Evolutionary conservation across 2,329 filamentous ascomycete genomes (phyloP).

Genomic region (Sporothrix protearum): DNA sequence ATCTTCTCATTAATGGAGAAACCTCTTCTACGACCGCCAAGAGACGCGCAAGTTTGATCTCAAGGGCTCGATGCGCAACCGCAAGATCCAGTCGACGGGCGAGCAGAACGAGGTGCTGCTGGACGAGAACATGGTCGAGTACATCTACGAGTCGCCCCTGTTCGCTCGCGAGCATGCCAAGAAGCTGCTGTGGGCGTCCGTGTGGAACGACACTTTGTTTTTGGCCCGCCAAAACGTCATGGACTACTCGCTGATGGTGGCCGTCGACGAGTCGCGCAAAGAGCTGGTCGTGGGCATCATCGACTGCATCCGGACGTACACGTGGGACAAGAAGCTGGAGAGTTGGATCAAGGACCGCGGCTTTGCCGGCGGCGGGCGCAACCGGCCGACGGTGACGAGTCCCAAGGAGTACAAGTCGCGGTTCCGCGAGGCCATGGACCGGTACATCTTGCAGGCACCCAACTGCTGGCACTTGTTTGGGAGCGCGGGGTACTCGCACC

Average conservation of each 20-base stretch:
- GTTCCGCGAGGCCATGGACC: conserved; percentile 84
- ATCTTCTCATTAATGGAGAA: conserved; percentile 97
- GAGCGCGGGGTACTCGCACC: conserved; percentile 30
- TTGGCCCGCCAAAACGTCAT: conserved; percentile 93
- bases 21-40: conserved; percentile 91
- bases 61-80: conserved; percentile 97
- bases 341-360: conserved; percentile 98
- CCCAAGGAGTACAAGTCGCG: conserved; percentile 96
- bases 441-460: conserved; percentile 68
- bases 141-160: conserved; percentile 94
- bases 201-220: conserved; percentile 98
- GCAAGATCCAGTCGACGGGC: conserved; percentile 92
- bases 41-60: conserved; percentile 91
- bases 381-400: conserved; percentile 90
- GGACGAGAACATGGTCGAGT: conserved; percentile 98
- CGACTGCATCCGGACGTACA: conserved; percentile 96
- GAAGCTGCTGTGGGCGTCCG: conserved; percentile 82
- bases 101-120: conserved; percentile 94
- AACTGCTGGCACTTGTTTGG: conserved; percentile 73
- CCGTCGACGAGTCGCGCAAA: conserved; percentile 83
- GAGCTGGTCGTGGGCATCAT: conserved; percentile 97
- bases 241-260: conserved; percentile 99
- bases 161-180: conserved; percentile 96
- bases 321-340: conserved; percentile 99
- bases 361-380: conserved; percentile 69